Base-by-base conservation (phyloP, 148 eudicot species). In the Chenopodium berlandieri region DNA sequence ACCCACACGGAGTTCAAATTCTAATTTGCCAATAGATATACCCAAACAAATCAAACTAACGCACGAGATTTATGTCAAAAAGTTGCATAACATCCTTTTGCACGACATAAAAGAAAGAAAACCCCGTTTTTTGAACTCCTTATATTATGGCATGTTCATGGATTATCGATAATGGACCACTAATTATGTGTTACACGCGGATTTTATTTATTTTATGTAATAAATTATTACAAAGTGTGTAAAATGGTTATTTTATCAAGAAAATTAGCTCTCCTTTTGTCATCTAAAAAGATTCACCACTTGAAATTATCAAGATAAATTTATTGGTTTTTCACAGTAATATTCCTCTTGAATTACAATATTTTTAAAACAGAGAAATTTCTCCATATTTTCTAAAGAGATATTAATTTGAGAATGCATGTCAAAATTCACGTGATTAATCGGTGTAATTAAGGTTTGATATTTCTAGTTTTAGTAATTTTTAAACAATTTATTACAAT, bases 1-100 rank as follows among this genome's bases (percentile, higher is more conserved):
- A 8, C 75, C 75, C 75, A 72, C 75, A 8, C 54, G 75, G 75
- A 72, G 30, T 72, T 40, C 75, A 46, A 22, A 44, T 7, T 72
- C 16, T 72, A 46, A 50, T 23, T 72, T 44, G 56, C 16, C 19
- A 20, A 72, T 6, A 8, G 30, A 72, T 9, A 2, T 72, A 40
- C 54, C 56, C 75, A 72, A 72, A 27, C 10, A 11, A 66, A 66
- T 2, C 70, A 32, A 66, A 27, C 30, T 27, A 27, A 1, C 6
- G 11, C 23, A 72, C 75, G 22, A 72, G 16, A 72, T 27, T 16
- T 44, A 72, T 72, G 75, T n/a, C 75, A 47, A 47, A 73, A n/a
- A 47, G 76, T 73, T 22, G 58, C 60, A 48, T 22, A 9, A 48
- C 76, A 73, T 73, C 2, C 14, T 23, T 73, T n/a, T 47, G 34